Conservation (phyloP, 805 yeast species). For the Metschnikowia continentalis region DNA sequence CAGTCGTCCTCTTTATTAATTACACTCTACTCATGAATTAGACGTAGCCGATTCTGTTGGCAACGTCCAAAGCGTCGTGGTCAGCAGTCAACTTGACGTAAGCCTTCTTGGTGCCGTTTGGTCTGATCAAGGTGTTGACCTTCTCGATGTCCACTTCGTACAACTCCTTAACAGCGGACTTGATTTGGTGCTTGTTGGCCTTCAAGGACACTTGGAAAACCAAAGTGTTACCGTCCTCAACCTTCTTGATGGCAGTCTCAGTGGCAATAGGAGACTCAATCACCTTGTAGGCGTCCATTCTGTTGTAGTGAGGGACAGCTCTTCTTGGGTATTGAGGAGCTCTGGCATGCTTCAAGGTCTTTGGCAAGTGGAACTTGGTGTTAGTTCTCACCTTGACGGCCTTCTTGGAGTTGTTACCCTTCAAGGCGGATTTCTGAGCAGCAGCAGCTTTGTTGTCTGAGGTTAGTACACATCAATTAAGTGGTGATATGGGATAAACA, state of each 20-base stretch:
- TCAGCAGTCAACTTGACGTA: conserved; percentile 98
- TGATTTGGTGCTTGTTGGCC: conserved; percentile 98
- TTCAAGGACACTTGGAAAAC: conserved; percentile 97
- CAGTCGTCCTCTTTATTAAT: conserved; percentile 18
- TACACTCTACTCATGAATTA: conserved; percentile 38
- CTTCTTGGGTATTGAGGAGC: conserved; percentile 92
- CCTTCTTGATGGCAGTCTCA: conserved; percentile 99
- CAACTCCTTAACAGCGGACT: conserved; percentile 96
- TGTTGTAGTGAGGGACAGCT: conserved; percentile 95
- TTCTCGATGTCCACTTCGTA: conserved; percentile 92
- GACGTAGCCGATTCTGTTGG: conserved; percentile 99
- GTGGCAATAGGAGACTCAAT: conserved; percentile 93
- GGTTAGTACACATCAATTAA: conserved; percentile 23
- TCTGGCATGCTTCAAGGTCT: conserved; percentile 92
- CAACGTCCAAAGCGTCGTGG: conserved; percentile 98
- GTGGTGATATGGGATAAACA: too few relatives aligned
- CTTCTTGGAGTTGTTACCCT: conserved; percentile 93
- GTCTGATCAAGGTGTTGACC: conserved; percentile 96
- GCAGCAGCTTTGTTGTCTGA: conserved; percentile 75
- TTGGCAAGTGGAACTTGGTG: conserved; percentile 95
- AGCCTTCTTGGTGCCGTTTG: conserved; percentile 99
- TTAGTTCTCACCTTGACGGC: conserved; percentile 89
- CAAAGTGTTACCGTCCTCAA: conserved; percentile 98
- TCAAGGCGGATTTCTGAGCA: conserved; percentile 98
- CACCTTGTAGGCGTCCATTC: conserved; percentile 93